Evolutionary conservation across 2,329 filamentous ascomycete genomes (phyloP).

Genomic region (Fusarium sp.): DNA sequence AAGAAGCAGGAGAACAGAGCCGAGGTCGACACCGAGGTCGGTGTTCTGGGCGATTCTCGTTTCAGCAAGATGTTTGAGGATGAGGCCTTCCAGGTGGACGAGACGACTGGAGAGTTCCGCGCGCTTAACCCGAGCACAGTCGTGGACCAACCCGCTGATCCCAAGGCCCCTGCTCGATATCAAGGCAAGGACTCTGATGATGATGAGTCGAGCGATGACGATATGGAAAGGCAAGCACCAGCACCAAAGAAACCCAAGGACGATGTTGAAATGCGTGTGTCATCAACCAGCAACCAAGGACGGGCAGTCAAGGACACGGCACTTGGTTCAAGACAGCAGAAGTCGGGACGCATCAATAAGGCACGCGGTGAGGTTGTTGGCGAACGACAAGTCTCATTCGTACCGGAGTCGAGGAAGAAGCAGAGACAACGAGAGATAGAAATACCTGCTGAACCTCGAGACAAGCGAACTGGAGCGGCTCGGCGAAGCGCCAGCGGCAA

Average conservation of each 20-base stretch:
- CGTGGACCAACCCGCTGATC: conserved; percentile 50
- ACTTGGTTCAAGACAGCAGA: conserved; percentile 66
- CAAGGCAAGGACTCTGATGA: conserved; percentile 57
- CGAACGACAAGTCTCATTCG: conserved; percentile 78
- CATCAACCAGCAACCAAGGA: conserved; percentile 72
- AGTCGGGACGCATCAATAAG: conserved; percentile 60
- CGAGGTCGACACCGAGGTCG: conserved; percentile 67
- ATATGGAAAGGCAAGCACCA: conserved; percentile 47
- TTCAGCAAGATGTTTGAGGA: conserved; percentile 92
- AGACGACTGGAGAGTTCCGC: conserved; percentile 86
- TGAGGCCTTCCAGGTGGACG: conserved; percentile 91
- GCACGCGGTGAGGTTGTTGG: conserved; percentile 64
- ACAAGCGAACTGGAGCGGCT: conserved; percentile 52
- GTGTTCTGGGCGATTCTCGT: conserved; percentile 83
- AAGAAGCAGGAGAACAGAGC: conserved; percentile 71
- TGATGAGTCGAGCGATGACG: conserved; percentile 58
- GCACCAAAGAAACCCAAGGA: conserved; percentile 47
- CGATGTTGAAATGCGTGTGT: conserved; percentile 72
- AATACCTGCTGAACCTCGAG: conserved; percentile 44
- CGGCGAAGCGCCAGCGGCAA: conserved; percentile 81
- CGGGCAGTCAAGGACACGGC: conserved; percentile 66
- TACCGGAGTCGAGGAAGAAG: conserved; percentile 68
- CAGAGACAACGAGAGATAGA: conserved; percentile 53
- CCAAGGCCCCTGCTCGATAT: conserved; percentile 52
- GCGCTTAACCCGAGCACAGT: conserved; percentile 87